Base-by-base conservation (phyloP, 2,329 filamentous ascomycete species). In the Endocalyx cinctus region DNA sequence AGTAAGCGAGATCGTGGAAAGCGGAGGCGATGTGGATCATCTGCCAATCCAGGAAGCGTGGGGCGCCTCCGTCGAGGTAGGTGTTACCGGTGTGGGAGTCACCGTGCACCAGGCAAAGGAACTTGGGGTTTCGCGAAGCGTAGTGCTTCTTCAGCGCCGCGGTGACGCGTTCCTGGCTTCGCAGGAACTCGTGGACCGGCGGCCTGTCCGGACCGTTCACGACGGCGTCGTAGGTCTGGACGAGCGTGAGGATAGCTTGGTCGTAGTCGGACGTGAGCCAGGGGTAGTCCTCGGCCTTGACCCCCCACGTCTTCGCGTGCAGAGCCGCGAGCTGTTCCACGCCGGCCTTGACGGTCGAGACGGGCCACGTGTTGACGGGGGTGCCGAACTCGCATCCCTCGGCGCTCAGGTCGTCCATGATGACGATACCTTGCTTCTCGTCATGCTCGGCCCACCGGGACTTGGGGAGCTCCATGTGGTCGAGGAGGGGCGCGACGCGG, bases 1-100 rank as follows among this genome's bases (percentile, higher is more conserved):
- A 59, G 41, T 62, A 63, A 1, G 52, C 43, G 12, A 63, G 39
- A 33, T 64, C 60, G 37, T 62, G 59, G 38, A 64, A 59, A 7
- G 50, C 48, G 3, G 54, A 57, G 18, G 57, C 56, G 33, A 57
- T 50, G 38, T 59, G 52, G 13, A 59, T 50, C 29, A 51, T 49
- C 42, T 62, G 58, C 53, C 55, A 63, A 45, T 62, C 59, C 15
- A 63, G 48, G 43, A 62, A 63, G 10, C 51, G 47, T 17, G 53
- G 51, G 8, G 34, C 35, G 13, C 45, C 41, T 4, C 44, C 50
- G 10, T 43, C 43, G 15, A 59, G 33, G 41, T 54, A 61, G 2
- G 55, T 57, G 46, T 62, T 62, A 19, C 55, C 57, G 13, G 46
- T 48, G 38, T 62, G 59, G 6, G 57, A 38, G 35, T 62, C 59